phyloP scores from a whole-genome alignment of 768 basidiomycete species.

The Phlebiopsis gigantea region DNA sequence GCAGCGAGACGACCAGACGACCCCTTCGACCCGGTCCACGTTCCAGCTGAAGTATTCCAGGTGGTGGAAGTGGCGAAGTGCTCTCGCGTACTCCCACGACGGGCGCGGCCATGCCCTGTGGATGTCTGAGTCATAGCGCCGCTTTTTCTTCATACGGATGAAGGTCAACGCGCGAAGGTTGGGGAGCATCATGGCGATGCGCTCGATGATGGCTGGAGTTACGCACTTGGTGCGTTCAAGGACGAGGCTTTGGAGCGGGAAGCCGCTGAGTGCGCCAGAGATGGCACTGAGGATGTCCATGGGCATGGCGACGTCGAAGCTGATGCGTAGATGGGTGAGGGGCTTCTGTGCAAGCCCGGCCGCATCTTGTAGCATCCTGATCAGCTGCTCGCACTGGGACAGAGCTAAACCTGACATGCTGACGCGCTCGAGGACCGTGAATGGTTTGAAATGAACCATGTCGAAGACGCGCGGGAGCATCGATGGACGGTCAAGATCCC shows the following conservation, averaged over 20 bases:
- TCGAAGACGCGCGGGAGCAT: neutral
- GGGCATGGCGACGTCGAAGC: neutral
- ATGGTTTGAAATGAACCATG: neutral
- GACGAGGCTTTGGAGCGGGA: neutral
- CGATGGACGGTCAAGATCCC: too few species aligned
- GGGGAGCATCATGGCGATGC: neutral
- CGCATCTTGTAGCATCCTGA: too few species aligned
- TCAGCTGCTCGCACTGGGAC: too few species aligned
- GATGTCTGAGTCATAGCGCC: neutral
- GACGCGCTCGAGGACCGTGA: neutral
- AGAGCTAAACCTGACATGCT: too few species aligned
- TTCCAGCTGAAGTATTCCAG: neutral
- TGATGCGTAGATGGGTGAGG: neutral
- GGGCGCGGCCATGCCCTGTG: neutral
- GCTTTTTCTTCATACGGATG: neutral
- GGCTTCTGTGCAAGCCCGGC: too few species aligned
- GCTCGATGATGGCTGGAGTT: neutral
- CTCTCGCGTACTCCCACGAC: neutral
- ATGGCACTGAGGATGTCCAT: neutral
- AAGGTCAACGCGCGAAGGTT: neutral
- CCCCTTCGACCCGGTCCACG: neutral
- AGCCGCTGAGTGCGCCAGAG: neutral
- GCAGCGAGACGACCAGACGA: neutral
- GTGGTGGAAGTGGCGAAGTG: neutral
- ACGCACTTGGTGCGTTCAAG: neutral